Base-by-base conservation (phyloP, 306 rosid genomes). In the Malus orientalis region DNA sequence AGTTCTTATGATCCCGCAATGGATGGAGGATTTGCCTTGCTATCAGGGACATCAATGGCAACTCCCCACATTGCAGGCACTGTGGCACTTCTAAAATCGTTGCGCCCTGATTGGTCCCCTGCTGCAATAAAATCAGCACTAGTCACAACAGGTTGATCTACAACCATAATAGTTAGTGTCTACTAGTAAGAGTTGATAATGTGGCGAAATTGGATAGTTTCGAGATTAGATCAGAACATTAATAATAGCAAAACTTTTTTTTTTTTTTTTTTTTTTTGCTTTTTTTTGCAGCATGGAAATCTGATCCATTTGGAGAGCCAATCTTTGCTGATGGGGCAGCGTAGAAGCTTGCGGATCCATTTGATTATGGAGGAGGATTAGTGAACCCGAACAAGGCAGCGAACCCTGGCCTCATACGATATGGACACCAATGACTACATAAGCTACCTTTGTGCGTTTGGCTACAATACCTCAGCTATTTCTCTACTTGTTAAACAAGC, bases 331-430 rank as follows among this genome's bases (percentile, higher is more conserved):
- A 84, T 18, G 83, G 83, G 23, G 66, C 67, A 18, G 77, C 77
- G 18, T 76, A 19, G 45, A 88, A 84, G 62, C 81, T 79, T 1
- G 90, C 82, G 3, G 83, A 84, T 76, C 82, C 88, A 42, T 84
- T 86, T 11, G 88, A 86, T 67, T 82, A 73, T 15, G 87, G 93
- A 4, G 85, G 85, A 5, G 87, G 90, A 9, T 51, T 84, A 11
- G 80, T 86, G 33, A 79, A 84, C 47, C 85, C 79, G 3, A 86
- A 84, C 55, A 74, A 38, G 8, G 90, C 88, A 38, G 78, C 81
- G 11, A 66, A 84, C 67, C 86, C 93, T 30, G 88, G 93, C 49
- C 85, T 84, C 19, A 33, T 89, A n/a, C 85, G 87, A 84, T 78
- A 76, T 82, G 82, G 71, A 29, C 23, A 36, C 61, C 4, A 6